These are phyloP conservation scores for Phytophthora chlamydospora DNA, from an alignment of 352 stramenopile species.

Conservation along the genomic window DNA sequence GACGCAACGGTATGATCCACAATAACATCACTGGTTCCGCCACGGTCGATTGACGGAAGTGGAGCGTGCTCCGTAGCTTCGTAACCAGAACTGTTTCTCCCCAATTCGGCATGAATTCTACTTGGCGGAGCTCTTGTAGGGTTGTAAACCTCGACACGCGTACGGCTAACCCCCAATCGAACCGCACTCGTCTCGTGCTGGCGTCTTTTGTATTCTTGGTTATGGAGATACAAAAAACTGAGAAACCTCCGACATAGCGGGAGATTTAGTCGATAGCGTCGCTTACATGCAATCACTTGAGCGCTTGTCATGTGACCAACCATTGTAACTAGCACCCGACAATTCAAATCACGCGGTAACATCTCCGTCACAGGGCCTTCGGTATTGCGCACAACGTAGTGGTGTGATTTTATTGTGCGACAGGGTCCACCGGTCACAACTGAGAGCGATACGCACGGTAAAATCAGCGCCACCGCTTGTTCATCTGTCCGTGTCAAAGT, in stretches of 20 bases:
- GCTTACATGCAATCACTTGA: neutral
- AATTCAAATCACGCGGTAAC: neutral
- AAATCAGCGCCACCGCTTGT: constrained; percentile 3
- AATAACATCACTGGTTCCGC: neutral
- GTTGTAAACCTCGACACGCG: no score
- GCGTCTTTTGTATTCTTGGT: constrained; percentile 8
- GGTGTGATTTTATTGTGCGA: constrained; percentile 20
- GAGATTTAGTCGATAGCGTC: constrained; percentile 4
- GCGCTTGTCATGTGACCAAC: neutral
- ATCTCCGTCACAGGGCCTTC: constrained; percentile 9
- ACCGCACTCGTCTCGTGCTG: neutral
- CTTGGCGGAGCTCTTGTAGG: no score
- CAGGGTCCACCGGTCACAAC: constrained; percentile 14
- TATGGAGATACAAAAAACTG: neutral
- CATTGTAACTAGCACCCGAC: neutral
- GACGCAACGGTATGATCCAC: no score
- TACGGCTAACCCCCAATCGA: no score
- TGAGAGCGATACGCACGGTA: constrained; percentile 8
- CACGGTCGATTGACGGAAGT: no score
- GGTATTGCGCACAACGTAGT: constrained; percentile 31
- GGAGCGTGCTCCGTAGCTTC: no score
- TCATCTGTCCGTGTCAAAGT: constrained; percentile 3
- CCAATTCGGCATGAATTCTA: no score
- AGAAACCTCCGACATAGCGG: neutral
- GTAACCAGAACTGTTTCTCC: no score